Conservation (phyloP, 768 basidiomycete genomes). For the Rubroboletus satanas region DNA sequence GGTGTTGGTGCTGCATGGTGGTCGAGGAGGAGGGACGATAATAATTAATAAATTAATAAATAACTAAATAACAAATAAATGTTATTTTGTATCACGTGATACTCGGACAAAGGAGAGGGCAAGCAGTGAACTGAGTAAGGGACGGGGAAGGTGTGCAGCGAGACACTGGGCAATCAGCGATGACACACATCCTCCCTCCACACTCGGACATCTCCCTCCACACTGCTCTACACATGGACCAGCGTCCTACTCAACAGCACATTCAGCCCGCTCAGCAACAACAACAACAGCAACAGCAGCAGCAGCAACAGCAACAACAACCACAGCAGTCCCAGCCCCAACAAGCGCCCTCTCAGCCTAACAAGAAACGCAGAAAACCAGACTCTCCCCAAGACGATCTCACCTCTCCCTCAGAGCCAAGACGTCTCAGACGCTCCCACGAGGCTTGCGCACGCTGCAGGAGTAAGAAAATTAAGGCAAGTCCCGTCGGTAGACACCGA, state of each 20-base stretch:
- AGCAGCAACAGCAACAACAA: conserved; percentile 30
- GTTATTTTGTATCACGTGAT: conserved; percentile 16
- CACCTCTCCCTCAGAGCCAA: conserved; percentile 59
- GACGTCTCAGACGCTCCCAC: conserved; percentile 82
- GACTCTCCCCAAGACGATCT: conserved; percentile 56
- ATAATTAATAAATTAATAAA: background rate
- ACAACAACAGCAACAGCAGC: conserved; percentile 30
- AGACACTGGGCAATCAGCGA: conserved; percentile 26
- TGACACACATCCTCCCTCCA: conserved; percentile 48
- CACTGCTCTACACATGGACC: conserved; percentile 67
- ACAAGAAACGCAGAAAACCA: conserved; percentile 59
- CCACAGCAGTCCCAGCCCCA: conserved; percentile 27
- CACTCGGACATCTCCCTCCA: conserved; percentile 52
- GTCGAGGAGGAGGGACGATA: background rate
- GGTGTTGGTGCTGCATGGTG: conserved; percentile 24
- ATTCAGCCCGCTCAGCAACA: conserved; percentile 33
- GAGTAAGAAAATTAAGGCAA: conserved; percentile 94
- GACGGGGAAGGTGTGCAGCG: background rate
- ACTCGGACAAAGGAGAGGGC: conserved; percentile 21
- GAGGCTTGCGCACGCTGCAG: conserved; percentile 92
- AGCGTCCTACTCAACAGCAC: conserved; percentile 47
- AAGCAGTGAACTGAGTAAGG: no score
- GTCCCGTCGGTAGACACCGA: conserved; percentile 67
- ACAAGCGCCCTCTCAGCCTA: conserved; percentile 33
- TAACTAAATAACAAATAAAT: conserved; percentile 3